Evolutionary conservation across 768 basidiomycete genomes (phyloP), one percentile per base, ranked within the genome.

Genomic region (Amanita thiersii): DNA sequence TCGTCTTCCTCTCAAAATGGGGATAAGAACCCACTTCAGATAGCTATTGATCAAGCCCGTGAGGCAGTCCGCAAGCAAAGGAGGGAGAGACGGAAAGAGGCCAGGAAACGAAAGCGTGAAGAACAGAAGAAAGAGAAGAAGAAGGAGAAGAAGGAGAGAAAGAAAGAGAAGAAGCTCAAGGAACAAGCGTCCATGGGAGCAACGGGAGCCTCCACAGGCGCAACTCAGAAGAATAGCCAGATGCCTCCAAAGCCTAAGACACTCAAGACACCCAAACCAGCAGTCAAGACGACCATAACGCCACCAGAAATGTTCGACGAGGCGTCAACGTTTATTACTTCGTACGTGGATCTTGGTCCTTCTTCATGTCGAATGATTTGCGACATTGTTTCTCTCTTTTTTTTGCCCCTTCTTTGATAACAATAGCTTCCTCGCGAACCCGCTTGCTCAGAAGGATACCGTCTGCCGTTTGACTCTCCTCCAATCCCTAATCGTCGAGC

Each of bases 401-500:
- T 40, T 36, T 3, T 20, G 32, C 17, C 26, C 19, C 24, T 37
- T 12, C 44, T n/a, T n/a, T n/a, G n/a, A n/a, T n/a, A n/a, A n/a
- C n/a, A n/a, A n/a, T n/a, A 79, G 75, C 11, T 78, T 73, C 62
- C 64, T 81, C 28, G 66, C 69, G 2, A 68, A 70, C 46, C 70
- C 77, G 1, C 57, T 65, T 4, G 68, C 65, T 11, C 62, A 62
- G 46, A 51, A 54, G 26, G 63, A 69, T 47, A 57, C 63, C 4
- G 62, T 65, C 6, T 70, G 68, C 39, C 66, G 75, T 28, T 72
- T 88, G 25, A 66, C 71, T 4, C 64, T 88, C 28, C 65, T 87
- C 4, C 86, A 86, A 44, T 77, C 83, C 0, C 71, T 88, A 45
- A 77, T 86, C 49, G 66, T 87, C 46, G 86, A 88, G 60, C 68